These are phyloP conservation scores for Vachellia collinsii DNA, from an alignment of 306 rosid species.

Conservation along the genomic window DNA sequence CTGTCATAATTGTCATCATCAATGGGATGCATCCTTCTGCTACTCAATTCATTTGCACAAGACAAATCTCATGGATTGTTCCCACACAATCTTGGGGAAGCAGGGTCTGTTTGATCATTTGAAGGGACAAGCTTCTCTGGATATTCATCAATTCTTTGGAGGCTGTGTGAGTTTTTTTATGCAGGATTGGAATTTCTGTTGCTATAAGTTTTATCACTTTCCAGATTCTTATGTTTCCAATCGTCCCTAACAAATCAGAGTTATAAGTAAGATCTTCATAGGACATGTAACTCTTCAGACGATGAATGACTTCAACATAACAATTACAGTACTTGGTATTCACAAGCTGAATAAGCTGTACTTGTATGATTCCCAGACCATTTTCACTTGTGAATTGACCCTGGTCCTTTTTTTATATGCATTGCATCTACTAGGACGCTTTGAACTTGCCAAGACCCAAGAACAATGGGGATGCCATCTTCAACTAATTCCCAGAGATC, in stretches of 20 bases:
- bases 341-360: conserved; percentile 90
- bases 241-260: not conserved
- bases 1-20: not conserved
- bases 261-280: not conserved
- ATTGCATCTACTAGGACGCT: conserved; percentile 73
- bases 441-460: conserved; percentile 93
- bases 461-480: conserved; percentile 89
- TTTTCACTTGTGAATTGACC: conserved; percentile 47
- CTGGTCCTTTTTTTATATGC: conserved; percentile 66
- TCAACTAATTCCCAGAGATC: conserved; percentile 92
- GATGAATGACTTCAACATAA: not conserved
- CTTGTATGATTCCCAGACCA: conserved; percentile 81
- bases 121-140: not conserved
- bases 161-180: not conserved
- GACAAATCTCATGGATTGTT: not conserved
- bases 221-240: not conserved
- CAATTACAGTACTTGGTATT: not conserved
- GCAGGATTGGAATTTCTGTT: not conserved
- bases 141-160: not conserved
- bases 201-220: not conserved
- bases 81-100: not conserved
- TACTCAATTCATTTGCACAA: not conserved
- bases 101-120: not conserved
- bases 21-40: not conserved
- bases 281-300: not conserved